A percentile compares a stretch with the other conserved stretches of the same genome.
These are phyloP conservation scores for Xylariomycetidae sp. DNA, from an alignment of 2,329 filamentous ascomycete species.

Conservation along the genomic window DNA sequence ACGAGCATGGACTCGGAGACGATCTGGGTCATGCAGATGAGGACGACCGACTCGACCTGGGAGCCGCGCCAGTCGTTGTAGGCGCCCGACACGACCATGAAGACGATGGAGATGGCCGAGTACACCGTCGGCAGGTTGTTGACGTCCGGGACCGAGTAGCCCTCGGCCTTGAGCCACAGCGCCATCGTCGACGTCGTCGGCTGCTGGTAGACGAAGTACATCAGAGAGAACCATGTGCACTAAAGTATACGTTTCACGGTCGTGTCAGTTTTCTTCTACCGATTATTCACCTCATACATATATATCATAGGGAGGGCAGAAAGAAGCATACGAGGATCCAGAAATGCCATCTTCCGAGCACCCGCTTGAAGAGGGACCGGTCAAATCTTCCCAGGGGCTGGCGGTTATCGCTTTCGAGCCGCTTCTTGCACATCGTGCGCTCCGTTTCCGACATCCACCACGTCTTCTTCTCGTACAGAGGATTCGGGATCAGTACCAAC, in stretches of 20 bases:
- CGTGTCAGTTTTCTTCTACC: neutral
- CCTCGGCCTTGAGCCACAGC: conserved; percentile 5
- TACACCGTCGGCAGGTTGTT: conserved; percentile 9
- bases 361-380: conserved; percentile 12
- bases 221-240: conserved; percentile 16
- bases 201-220: conserved; percentile 12
- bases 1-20: conserved; percentile 12
- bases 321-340: conserved; percentile 13
- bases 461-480: conserved; percentile 23
- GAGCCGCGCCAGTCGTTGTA: conserved; percentile 15
- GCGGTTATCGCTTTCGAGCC: conserved; percentile 16
- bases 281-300: neutral
- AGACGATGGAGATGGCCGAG: conserved; percentile 14
- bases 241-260: conserved; percentile 1
- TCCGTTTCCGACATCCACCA: conserved; percentile 28
- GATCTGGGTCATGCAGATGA: conserved; percentile 14
- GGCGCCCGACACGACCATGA: conserved; percentile 16
- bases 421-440: conserved; percentile 26
- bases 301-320: no score
- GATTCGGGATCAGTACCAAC: conserved; percentile 14
- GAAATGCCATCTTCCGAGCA: conserved; percentile 16
- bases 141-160: conserved; percentile 8
- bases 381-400: conserved; percentile 13
- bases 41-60: conserved; percentile 10
- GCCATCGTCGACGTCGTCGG: conserved; percentile 11